Evolutionary conservation across 352 stramenopile species (phyloP), one percentile per base, ranked within the genome.

Genomic region (Phytophthora pini): DNA sequence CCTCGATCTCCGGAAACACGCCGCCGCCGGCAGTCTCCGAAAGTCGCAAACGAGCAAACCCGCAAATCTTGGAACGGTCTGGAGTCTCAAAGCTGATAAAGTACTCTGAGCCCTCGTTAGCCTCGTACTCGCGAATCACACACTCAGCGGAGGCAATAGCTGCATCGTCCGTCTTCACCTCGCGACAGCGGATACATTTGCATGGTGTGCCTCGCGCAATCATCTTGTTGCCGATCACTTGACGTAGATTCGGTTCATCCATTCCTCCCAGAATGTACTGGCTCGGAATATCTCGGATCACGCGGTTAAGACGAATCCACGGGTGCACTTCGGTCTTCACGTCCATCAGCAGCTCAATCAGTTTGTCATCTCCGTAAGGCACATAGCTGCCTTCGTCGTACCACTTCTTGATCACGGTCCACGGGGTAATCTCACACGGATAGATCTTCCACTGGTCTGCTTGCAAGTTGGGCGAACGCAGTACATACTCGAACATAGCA

Each of bases 391-490:
- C 92, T 62, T 80, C 77, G 32, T 98, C 88, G 44, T 92, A 97
- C 88, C 88, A 96, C 70, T 93, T 93, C 72, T 96, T 96, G 53
- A 96, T 96, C 27, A 96, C 83, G 1, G 87, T 94, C 89, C 89
- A 97, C 1, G 90, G 90, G 26, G 90, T 96, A 56, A 97, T 92
- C 70, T 97, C 92, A 68, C 91, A 98, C 41, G 93, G 93, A 32
- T 98, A 98, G 71, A 98, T 98, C 79, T 98, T 98, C 93, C 92
- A 98, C 73, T 98, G 92, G 59, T 98, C 93, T 1, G 92, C 91
- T 65, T 98, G 92, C n/a, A 98, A 76, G 53, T 97, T 76, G 6
- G 88, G 78, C 31, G 92, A 94, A 31, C 88, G 62, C 39, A 98
- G 66, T 15, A 98, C 88, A 41, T 93, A 92, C 15, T 97, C 83